Base-by-base conservation (phyloP, 139 green algal genomes). In the Auxenochlorella pyrenoidosa region DNA sequence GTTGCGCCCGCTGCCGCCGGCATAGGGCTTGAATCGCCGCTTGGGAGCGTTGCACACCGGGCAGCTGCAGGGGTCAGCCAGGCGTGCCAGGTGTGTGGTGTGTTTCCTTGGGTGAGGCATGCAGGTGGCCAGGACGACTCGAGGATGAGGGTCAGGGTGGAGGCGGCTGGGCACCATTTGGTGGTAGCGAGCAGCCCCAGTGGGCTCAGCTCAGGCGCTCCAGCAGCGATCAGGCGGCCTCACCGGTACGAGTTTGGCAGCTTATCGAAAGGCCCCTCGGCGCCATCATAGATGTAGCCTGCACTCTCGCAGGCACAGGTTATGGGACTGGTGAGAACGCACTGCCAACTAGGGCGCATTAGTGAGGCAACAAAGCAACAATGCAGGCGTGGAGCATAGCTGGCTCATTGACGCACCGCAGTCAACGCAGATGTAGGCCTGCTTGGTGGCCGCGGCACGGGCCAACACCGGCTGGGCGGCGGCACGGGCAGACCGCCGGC, bases 21-120 rank as follows among this genome's bases (percentile, higher is more conserved):
- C 66, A 30, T 88, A 91, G 21, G 88, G n/a, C 88, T 91, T 87
- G 88, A 91, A 91, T 5, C 88, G 75, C 43, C 77, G 66, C 65
- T 91, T 91, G 44, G 83, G 83, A 8, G 88, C 73, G 32, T 38
- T 59, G 88, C 88, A 91, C 30, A 85, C 84, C 40, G 88, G 88
- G 88, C 88, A 91, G 44, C 71, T 78, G 66, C 47, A 68, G 8
- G 21, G 24, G 54, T 44, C 13, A n/a, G n/a, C n/a, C n/a, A 30
- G 72, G 72, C 1, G 68, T 54, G 47, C 47, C 47, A 54, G 10
- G 47, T 54, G 47, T 54, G 47, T 54, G 47, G 47, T 10, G 10
- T 6, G 47, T 10, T n/a, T 6, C 47, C 47, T 10, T 54, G 47
- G 47, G 47, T 54, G 10, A 18, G 47, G 10, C 47, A 54, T 54